Percentiles rank a stretch among this genome's conserved stretches.
Conservation (phyloP, 345 rosid species). For the Turritis glabra region DNA sequence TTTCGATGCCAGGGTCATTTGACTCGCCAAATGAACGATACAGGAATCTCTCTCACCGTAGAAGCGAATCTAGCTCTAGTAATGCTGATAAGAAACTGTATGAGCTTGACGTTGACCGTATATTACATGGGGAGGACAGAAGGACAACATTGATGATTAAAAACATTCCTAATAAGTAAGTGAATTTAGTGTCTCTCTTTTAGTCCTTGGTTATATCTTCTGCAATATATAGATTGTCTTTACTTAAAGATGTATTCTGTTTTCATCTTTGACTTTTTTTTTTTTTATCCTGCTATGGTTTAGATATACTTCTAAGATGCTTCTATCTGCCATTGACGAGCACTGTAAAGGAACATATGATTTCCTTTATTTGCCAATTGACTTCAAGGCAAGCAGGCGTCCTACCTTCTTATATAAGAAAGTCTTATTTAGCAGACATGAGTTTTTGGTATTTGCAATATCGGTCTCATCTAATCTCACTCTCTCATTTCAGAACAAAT, state of each 20-base stretch:
- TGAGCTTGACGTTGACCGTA: constrained; percentile 86
- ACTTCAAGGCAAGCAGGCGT: constrained; percentile 65
- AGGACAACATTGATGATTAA: constrained; percentile 97
- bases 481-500: constrained; percentile 64
- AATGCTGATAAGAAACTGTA: constrained; percentile 80
- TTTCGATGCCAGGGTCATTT: constrained; percentile 59
- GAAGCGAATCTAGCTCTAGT: constrained; percentile 69
- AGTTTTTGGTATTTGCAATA: constrained; percentile 8
- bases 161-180: constrained; percentile 96
- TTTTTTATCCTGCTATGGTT: neutral
- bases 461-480: neutral
- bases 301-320: constrained; percentile 87
- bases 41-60: constrained; percentile 67
- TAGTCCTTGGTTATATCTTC: constrained; percentile 1
- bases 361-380: constrained; percentile 81
- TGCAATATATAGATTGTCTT: neutral
- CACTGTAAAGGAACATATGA: constrained; percentile 75
- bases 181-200: constrained; percentile 11
- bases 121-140: constrained; percentile 71
- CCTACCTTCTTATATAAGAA: constrained; percentile 1
- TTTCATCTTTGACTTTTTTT: constrained; percentile 2
- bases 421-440: neutral
- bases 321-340: constrained; percentile 79
- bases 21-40: constrained; percentile 74
- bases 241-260: constrained; percentile 8